These are phyloP conservation scores for Suillus placidus DNA, from an alignment of 768 basidiomycete species.

Conservation along the genomic window DNA sequence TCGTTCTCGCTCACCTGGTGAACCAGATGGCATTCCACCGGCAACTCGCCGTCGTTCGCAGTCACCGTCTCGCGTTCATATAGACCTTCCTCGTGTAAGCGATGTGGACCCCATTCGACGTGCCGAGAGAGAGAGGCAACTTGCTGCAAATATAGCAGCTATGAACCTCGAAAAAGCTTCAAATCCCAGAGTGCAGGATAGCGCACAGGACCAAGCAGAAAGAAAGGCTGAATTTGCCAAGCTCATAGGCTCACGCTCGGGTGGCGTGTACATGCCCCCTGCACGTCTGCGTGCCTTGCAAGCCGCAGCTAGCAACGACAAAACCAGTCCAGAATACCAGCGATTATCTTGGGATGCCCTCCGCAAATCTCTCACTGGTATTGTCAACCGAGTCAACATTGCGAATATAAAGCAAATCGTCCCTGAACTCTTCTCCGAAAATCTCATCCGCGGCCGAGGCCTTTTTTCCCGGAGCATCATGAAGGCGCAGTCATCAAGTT, in stretches of 20 bases:
- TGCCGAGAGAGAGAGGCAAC: slow-evolving; percentile 77
- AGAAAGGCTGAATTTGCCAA: slow-evolving; percentile 90
- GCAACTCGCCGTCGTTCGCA: slow-evolving; percentile 44
- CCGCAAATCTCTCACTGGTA: slow-evolving; percentile 97
- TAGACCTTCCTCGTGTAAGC: slow-evolving; percentile 52
- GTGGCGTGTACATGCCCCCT: slow-evolving; percentile 97
- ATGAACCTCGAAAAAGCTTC: slow-evolving; percentile 64
- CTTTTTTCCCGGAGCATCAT: slow-evolving; percentile 93
- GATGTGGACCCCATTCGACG: slow-evolving; percentile 81
- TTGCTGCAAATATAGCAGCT: slow-evolving; percentile 69
- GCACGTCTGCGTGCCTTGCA: slow-evolving; percentile 91
- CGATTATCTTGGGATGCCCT: slow-evolving; percentile 97
- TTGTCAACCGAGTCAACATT: slow-evolving; percentile 98
- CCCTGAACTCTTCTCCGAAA: slow-evolving; percentile 90
- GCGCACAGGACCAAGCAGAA: slow-evolving; percentile 54
- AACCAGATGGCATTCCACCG: slow-evolving; percentile 40
- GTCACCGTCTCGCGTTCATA: slow-evolving; percentile 30
- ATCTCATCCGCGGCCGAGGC: slow-evolving; percentile 90
- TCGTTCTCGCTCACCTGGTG: slow-evolving; percentile 46
- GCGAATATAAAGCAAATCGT: slow-evolving; percentile 94
- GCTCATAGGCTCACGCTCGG: slow-evolving; percentile 76
- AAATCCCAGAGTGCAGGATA: slow-evolving; percentile 52
- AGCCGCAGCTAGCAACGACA: slow-evolving; percentile 72
- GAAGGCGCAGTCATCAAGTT: slow-evolving; percentile 96
- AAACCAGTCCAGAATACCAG: slow-evolving; percentile 87